Evolutionary conservation across 2,329 filamentous ascomycete genomes (phyloP).

Genomic region (Phyllosticta citriasiana): DNA sequence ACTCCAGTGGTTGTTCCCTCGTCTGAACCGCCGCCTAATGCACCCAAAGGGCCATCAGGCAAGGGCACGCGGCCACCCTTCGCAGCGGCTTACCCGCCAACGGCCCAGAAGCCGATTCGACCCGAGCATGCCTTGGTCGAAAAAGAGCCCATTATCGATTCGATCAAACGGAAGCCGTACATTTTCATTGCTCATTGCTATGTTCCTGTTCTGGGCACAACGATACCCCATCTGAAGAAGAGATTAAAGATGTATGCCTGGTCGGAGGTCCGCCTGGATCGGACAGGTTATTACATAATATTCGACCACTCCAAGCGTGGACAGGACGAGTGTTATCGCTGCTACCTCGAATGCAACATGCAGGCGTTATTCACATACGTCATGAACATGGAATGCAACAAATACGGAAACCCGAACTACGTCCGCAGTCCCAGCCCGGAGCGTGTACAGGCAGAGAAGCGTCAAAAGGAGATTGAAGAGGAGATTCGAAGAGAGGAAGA

Average conservation of each 20-base stretch:
- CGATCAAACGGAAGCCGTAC: conserved; percentile 72
- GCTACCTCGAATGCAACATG: conserved; percentile 68
- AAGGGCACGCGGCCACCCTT: conserved; percentile 28
- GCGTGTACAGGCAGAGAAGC: conserved; percentile 37
- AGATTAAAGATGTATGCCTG: conserved; percentile 74
- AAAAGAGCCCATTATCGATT: conserved; percentile 53
- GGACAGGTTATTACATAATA: conserved; percentile 81
- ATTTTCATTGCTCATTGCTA: conserved; percentile 80
- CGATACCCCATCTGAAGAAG: conserved; percentile 82
- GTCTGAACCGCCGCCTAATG: conserved; percentile 59
- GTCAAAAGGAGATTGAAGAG: conserved; percentile 54
- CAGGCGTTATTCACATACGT: conserved; percentile 82
- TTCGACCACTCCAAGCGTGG: conserved; percentile 72
- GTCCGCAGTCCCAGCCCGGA: conserved; percentile 45
- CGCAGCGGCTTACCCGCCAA: conserved; percentile 20
- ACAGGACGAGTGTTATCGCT: conserved; percentile 70
- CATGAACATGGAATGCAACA: conserved; percentile 81
- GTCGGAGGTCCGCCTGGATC: conserved; percentile 73
- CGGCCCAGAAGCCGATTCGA: conserved; percentile 21
- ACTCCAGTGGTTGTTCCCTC: conserved; percentile 13
- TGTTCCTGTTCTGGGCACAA: conserved; percentile 78
- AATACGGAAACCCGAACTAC: conserved; percentile 56
- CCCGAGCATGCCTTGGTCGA: conserved; percentile 50
- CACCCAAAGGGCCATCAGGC: conserved; percentile 73
- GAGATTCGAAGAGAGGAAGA: conserved; percentile 63